Evolutionary conservation across 257 asterid genomes (phyloP), one percentile per base, ranked within the genome.

Genomic region (Ballota nigra): DNA sequence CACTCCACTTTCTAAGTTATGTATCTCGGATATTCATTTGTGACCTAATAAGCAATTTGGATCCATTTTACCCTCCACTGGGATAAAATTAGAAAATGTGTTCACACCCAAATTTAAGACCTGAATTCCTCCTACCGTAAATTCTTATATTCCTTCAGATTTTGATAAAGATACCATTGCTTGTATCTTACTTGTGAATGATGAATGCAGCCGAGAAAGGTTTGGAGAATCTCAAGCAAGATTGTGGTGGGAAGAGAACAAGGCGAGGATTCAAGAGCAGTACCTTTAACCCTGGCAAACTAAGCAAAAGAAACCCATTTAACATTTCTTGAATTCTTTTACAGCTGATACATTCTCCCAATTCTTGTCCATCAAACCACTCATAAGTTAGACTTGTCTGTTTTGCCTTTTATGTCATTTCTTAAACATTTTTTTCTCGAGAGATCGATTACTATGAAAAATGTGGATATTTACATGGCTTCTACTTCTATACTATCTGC

Each of bases 171-270:
- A 26, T 22, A n/a, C 49, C 58, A 24, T 49, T 31, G 33, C 62
- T 47, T 62, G 69, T 63, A 34, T 69, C 76, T 74, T 57, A 82
- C 83, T 31, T 58, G 40, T 63, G 63, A 72, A 24, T 29, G n/a
- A 63, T 33, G 26, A 52, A 43, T 86, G 87, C 96, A 94, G 98
- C 83, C 96, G 96, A 56, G 98, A 94, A 81, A 86, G 59, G 69
- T 94, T 94, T 40, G 96, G 92, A 63, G 98, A 93, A 86, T 83
- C 72, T 86, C 96, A 94, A 51, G 98, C 98, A 64, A 85, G 97
- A 83, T 53, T 81, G 81, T 93, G 98, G 98, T 91, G 98, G 98
- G 98, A 91, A 80, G 91, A 77, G 59, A 91, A 93, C 84, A 85
- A 86, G 84, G 77, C 88, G 53, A 83, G 98, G 81, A 89, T 93